These are phyloP conservation scores for Rhododendron ovatum DNA, from an alignment of 148 eudicot genomes.

Conservation along the genomic window DNA sequence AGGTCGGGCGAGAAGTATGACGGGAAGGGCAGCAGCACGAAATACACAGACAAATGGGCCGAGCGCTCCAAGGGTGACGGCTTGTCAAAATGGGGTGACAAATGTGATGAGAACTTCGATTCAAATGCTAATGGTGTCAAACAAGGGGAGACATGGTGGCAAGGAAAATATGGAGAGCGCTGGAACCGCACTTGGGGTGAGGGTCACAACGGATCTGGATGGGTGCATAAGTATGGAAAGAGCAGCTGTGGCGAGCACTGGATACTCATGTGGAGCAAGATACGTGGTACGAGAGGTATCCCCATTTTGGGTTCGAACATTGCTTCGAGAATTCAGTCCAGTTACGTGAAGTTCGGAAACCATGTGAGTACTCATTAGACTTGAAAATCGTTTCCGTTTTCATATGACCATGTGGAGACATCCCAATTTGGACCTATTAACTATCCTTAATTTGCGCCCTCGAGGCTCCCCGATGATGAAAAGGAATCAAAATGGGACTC, in stretches of 20 bases:
- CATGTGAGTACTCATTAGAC: no score
- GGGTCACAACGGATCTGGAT: conserved; percentile 78
- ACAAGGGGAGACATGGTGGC: conserved; percentile 97
- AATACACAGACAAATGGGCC: conserved; percentile 97
- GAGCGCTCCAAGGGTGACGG: conserved; percentile 76
- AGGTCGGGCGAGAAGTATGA: conserved; percentile 96
- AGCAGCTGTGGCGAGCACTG: conserved; percentile 91
- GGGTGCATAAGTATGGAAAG: conserved; percentile 91
- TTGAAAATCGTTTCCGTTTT: no score
- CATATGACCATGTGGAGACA: no score
- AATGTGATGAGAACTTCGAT: conserved; percentile 88
- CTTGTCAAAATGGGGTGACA: conserved; percentile 94
- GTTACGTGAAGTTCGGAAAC: conserved; percentile 61
- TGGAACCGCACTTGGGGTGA: conserved; percentile 99
- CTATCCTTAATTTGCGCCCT: no score
- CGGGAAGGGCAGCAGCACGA: conserved; percentile 73
- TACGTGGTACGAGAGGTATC: conserved; percentile 83
- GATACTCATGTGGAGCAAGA: conserved; percentile 77
- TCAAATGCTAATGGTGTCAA: conserved; percentile 56
- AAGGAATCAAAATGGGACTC: no score
- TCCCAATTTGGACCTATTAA: no score
- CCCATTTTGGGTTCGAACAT: conserved; percentile 75
- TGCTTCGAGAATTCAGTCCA: conserved; percentile 75
- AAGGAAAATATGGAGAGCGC: conserved; percentile 66
- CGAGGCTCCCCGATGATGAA: no score